Conservation (phyloP, 2,329 filamentous ascomycete species). For the Leptoxyphium fumago region DNA sequence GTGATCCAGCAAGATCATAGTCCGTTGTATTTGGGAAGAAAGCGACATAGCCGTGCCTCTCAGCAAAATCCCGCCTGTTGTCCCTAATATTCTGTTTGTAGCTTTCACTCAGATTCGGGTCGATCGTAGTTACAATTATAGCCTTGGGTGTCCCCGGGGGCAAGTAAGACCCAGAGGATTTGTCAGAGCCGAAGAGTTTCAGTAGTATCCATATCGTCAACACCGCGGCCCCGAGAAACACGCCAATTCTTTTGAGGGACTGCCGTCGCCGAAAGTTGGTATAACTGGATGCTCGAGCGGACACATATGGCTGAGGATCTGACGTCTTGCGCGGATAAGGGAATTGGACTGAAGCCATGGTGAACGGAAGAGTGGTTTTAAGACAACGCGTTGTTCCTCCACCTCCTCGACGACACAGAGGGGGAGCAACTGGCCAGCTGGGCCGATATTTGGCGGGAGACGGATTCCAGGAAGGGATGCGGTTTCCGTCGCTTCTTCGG, state of each 20-base stretch:
- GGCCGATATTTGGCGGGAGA: too few relatives aligned
- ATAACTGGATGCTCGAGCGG: constrained; percentile 39
- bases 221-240: not conserved
- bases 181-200: constrained; percentile 13
- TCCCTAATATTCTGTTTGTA: constrained; percentile 63
- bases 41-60: constrained; percentile 71
- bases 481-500: too few relatives aligned
- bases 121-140: constrained; percentile 76
- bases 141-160: constrained; percentile 37
- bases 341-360: constrained; percentile 57
- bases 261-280: constrained; percentile 7
- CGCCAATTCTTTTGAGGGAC: constrained; percentile 6
- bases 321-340: constrained; percentile 74
- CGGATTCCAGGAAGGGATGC: too few relatives aligned
- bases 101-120: constrained; percentile 48
- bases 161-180: constrained; percentile 5
- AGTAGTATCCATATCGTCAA: constrained; percentile 15
- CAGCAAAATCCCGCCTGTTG: constrained; percentile 75
- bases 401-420: too few relatives aligned
- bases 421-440: too few relatives aligned
- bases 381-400: not conserved
- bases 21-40: constrained; percentile 67
- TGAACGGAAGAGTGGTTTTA: not conserved
- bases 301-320: constrained; percentile 53
- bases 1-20: constrained; percentile 54